Conservation (phyloP, 2,329 filamentous ascomycete species). For the Nothomitra cinnamomea region DNA sequence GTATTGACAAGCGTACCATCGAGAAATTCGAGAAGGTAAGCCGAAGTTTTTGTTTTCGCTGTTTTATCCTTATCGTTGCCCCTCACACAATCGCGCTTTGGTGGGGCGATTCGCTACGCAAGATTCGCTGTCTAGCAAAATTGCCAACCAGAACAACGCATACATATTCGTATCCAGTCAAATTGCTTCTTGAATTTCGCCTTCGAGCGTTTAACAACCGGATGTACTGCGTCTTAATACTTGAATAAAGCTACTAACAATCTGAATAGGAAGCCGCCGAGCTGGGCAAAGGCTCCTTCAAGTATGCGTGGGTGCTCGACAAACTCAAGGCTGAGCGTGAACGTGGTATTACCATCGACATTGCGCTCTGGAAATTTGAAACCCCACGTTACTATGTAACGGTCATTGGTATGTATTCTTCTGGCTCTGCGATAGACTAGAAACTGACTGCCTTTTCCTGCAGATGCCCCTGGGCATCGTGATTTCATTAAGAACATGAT, state of each 20-base stretch:
- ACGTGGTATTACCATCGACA: slow-evolving; percentile 99
- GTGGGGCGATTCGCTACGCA: slow-evolving; percentile 18
- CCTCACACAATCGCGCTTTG: slow-evolving; percentile 15
- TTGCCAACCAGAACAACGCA: too few relatives aligned
- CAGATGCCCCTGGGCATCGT: slow-evolving; percentile 97
- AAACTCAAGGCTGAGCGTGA: slow-evolving; percentile 99
- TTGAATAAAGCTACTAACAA: slow-evolving; percentile 9
- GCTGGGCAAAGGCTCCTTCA: slow-evolving; percentile 99
- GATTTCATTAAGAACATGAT: slow-evolving; percentile 99
- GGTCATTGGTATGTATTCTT: slow-evolving; percentile 60
- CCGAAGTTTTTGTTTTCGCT: slow-evolving; percentile 14
- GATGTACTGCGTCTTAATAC: too few relatives aligned
- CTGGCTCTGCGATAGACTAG: not conserved
- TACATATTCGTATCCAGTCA: not conserved
- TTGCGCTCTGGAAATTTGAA: slow-evolving; percentile 99
- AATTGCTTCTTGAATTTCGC: slow-evolving; percentile 6
- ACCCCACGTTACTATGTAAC: slow-evolving; percentile 96
- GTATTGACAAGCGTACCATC: slow-evolving; percentile 99
- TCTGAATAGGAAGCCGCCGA: slow-evolving; percentile 77
- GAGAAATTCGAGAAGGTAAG: slow-evolving; percentile 99
- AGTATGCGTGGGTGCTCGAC: slow-evolving; percentile 99
- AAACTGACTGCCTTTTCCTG: not conserved
- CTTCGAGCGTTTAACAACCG: too few relatives aligned
- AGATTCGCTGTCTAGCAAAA: slow-evolving; percentile 15
- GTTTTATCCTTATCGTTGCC: not conserved